A percentile compares a stretch with the other conserved stretches of the same genome.
Conservation (phyloP, 768 basidiomycete genomes). For the Pleurotus cornucopiae region DNA sequence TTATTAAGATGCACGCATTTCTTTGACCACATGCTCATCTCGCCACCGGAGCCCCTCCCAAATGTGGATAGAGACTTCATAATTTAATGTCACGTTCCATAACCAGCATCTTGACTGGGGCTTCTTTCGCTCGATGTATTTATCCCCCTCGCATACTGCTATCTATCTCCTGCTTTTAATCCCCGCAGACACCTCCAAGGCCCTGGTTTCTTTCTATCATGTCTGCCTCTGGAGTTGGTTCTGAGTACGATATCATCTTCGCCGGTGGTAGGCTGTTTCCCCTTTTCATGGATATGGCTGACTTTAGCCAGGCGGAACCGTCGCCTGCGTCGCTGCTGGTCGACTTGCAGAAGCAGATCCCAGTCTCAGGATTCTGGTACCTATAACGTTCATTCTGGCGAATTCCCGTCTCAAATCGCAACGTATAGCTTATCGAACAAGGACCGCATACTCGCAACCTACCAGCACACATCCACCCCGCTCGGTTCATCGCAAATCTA, state of each 20-base stretch:
- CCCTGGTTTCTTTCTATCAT: too few species aligned
- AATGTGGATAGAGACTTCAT: not conserved
- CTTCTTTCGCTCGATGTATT: not conserved
- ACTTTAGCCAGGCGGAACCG: constrained; percentile 37
- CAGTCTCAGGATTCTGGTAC: constrained; percentile 49
- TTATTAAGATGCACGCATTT: too few species aligned
- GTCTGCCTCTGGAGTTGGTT: not conserved
- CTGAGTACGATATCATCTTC: constrained; percentile 46
- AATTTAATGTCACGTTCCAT: not conserved
- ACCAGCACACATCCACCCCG: constrained; percentile 35
- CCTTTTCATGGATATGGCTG: not conserved
- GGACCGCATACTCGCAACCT: constrained; percentile 33
- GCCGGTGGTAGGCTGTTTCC: constrained; percentile 42
- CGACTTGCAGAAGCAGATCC: constrained; percentile 53
- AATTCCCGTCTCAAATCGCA: not conserved
- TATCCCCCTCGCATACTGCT: not conserved
- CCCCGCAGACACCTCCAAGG: too few species aligned
- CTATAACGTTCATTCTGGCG: constrained; percentile 19
- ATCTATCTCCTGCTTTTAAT: too few species aligned
- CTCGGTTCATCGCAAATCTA: constrained; percentile 29
- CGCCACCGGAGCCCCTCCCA: too few species aligned
- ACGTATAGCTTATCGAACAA: constrained; percentile 34
- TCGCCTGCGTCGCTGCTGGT: constrained; percentile 54
- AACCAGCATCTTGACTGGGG: too few species aligned
- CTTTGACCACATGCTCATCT: too few species aligned